phyloP scores from a whole-genome alignment of 495 filamentous ascomycete genomes.

The Letharia columbiana region DNA sequence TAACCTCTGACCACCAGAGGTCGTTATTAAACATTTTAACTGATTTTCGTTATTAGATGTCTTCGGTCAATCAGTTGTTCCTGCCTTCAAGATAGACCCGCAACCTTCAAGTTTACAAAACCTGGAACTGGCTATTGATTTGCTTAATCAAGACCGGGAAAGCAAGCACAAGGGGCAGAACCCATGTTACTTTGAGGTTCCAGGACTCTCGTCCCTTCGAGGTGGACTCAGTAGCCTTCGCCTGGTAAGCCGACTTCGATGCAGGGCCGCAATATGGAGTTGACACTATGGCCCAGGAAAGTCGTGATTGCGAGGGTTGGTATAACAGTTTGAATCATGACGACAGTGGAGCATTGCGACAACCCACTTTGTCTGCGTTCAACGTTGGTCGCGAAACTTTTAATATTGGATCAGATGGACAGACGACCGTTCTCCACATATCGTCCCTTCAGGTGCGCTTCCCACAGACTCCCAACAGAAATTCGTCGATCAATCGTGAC shows the following conservation, averaged over 20 bases:
- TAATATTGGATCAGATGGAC: not conserved
- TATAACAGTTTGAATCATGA: slow-evolving; percentile 1
- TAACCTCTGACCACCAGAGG: slow-evolving; percentile 24
- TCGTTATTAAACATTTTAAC: not conserved
- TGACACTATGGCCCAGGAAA: slow-evolving; percentile 7
- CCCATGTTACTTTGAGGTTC: slow-evolving; percentile 5
- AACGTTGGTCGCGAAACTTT: not conserved
- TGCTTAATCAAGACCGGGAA: slow-evolving; percentile 23
- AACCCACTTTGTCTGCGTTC: not conserved
- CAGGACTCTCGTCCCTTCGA: slow-evolving; percentile 1
- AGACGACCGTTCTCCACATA: slow-evolving; percentile 13
- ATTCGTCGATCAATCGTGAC: not conserved
- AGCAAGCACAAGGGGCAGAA: not conserved
- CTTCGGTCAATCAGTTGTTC: slow-evolving; percentile 16
- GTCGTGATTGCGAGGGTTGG: slow-evolving; percentile 3
- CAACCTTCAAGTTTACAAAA: slow-evolving; percentile 19
- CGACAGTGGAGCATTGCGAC: not conserved
- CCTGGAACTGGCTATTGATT: slow-evolving; percentile 15
- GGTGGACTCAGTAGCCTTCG: slow-evolving; percentile 11
- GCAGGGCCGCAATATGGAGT: not conserved
- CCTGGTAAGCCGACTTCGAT: not conserved
- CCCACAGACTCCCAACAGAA: too few relatives aligned
- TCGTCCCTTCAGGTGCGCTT: slow-evolving; percentile 12
- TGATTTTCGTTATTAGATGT: slow-evolving; percentile 22
- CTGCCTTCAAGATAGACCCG: slow-evolving; percentile 15